Percentiles rank a stretch among this genome's conserved stretches.
phyloP scores from a whole-genome alignment of 805 yeast species.

The Debaryomyces prosopidis region DNA sequence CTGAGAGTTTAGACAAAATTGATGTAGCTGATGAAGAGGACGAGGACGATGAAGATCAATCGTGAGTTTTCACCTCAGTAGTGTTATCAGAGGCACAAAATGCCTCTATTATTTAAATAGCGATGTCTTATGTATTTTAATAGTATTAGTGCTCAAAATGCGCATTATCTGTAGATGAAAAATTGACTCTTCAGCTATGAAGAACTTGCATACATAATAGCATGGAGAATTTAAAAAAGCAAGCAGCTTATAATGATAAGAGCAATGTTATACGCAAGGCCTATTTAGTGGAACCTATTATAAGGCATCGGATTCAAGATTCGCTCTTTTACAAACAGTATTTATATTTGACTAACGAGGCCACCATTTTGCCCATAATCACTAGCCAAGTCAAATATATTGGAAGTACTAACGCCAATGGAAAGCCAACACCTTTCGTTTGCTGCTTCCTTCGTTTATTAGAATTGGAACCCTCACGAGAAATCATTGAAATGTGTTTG shows the following conservation, averaged over 20 bases:
- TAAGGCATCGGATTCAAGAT: constrained; percentile 43
- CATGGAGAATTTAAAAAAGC: constrained; percentile 10
- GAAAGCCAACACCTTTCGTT: constrained; percentile 70
- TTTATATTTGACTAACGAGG: constrained; percentile 41
- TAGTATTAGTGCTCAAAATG: background rate
- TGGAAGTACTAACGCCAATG: constrained; percentile 58
- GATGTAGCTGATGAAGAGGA: constrained; percentile 39
- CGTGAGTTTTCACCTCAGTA: no score
- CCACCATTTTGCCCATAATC: constrained; percentile 35
- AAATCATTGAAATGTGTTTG: constrained; percentile 54
- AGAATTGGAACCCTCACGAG: constrained; percentile 69
- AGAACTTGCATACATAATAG: background rate
- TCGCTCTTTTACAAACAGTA: constrained; percentile 44
- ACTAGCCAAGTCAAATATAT: constrained; percentile 41
- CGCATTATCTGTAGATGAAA: background rate
- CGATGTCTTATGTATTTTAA: background rate
- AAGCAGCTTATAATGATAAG: constrained; percentile 28
- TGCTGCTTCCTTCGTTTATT: constrained; percentile 74
- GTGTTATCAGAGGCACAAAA: no score
- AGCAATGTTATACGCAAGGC: constrained; percentile 30
- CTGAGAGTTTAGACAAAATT: constrained; percentile 32
- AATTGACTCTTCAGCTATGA: background rate
- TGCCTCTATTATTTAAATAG: background rate
- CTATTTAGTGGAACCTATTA: constrained; percentile 39
- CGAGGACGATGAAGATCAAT: constrained; percentile 10